phyloP scores from a whole-genome alignment of 441 rosid species.

The Populus trichocarpa region DNA sequence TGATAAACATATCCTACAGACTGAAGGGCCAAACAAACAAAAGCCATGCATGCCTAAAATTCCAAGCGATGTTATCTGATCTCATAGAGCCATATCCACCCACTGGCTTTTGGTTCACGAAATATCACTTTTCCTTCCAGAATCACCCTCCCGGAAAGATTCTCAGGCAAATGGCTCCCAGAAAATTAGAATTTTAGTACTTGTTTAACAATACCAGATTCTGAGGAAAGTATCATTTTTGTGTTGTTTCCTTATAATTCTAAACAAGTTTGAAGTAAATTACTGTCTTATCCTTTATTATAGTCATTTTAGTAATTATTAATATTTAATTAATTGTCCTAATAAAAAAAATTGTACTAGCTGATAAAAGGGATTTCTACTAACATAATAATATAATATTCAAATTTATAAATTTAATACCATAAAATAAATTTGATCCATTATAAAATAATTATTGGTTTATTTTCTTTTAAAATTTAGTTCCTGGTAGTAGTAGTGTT shows the following conservation, averaged over 20 bases:
- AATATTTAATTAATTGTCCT: background rate
- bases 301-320: background rate
- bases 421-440: background rate
- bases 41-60: background rate
- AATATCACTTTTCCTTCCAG: background rate
- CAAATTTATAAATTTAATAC: background rate
- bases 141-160: background rate
- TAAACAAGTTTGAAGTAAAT: background rate
- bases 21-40: background rate
- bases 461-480: background rate
- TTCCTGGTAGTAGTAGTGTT: background rate
- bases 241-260: too few species aligned
- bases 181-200: background rate
- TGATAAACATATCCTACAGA: background rate
- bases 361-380: background rate
- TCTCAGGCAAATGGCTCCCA: background rate
- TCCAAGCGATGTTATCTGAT: background rate
- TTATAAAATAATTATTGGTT: too few species aligned
- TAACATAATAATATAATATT: too few species aligned
- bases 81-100: background rate
- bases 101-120: background rate
- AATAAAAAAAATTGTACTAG: too few species aligned
- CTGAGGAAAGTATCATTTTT: background rate
- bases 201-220: background rate
- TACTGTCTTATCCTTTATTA: background rate